Evolutionary conservation across 176 grass and related monocot species (phyloP).

Genomic region (Lolium multiflorum): DNA sequence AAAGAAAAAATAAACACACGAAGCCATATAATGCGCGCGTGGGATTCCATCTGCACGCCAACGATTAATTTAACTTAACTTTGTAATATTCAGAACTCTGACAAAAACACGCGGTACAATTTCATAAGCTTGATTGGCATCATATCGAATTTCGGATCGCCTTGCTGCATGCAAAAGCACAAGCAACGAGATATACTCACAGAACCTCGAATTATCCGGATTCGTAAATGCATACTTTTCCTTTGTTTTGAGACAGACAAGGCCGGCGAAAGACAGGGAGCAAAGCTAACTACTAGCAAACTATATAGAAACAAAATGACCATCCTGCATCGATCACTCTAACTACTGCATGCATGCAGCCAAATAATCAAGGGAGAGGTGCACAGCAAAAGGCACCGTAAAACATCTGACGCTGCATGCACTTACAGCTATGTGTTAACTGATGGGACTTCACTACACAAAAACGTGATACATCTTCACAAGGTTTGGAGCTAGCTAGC

Average conservation of each 20-base stretch:
- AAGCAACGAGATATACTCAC: neutral
- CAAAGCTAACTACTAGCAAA: neutral
- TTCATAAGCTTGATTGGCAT: no score
- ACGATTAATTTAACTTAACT: no score
- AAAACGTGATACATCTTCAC: neutral
- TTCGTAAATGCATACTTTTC: neutral
- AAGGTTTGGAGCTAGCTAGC: neutral
- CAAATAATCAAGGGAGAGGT: neutral
- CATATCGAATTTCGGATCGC: no score
- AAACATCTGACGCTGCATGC: constrained; percentile 3
- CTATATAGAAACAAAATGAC: neutral
- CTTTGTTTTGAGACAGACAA: neutral
- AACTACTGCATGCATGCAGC: neutral
- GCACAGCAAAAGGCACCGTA: neutral
- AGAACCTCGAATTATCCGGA: neutral
- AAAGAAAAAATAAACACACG: no score
- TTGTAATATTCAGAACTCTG: no score
- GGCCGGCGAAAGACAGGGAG: neutral
- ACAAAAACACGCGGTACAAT: no score
- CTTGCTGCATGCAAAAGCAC: neutral
- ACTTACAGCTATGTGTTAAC: neutral
- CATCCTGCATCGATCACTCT: neutral
- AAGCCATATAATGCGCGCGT: no score
- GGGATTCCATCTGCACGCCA: no score
- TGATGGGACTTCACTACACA: constrained; percentile 13